Percentiles rank a stretch among this genome's conserved stretches.
phyloP scores from a whole-genome alignment of 202 grass and related monocot species.

The Miscanthus sacchariflorus region DNA sequence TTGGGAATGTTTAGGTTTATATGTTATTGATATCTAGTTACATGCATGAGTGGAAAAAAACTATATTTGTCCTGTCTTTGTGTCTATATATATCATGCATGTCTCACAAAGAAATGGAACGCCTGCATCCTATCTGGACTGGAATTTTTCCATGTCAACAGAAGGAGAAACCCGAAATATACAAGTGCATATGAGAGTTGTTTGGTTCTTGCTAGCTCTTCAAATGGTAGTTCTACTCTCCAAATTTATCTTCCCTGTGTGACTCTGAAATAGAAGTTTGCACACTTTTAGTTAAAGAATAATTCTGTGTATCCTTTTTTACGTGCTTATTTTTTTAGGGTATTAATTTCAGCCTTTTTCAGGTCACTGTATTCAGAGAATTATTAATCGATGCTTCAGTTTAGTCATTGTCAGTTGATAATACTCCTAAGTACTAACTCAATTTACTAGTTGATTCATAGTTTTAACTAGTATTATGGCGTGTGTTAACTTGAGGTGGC shows the following conservation, averaged over 20 bases:
- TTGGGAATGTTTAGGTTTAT: slow-evolving; percentile 16
- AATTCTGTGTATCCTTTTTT: not conserved
- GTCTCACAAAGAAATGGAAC: not conserved
- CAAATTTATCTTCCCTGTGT: not conserved
- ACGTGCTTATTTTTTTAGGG: not conserved
- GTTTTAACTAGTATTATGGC: not conserved
- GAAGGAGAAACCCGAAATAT: not conserved
- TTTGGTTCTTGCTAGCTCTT: not conserved
- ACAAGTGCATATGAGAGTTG: not conserved
- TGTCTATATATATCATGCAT: not conserved
- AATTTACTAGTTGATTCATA: not conserved
- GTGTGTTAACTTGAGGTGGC: not conserved
- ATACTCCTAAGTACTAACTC: not conserved
- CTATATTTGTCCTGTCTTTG: not conserved
- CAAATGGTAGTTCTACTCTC: not conserved
- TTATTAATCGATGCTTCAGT: slow-evolving; percentile 6
- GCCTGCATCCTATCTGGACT: not conserved
- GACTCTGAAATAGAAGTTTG: not conserved
- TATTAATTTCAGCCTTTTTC: not conserved
- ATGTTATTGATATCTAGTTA: not conserved
- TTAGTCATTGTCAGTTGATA: not conserved
- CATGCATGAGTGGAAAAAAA: not conserved
- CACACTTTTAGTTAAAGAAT: not conserved
- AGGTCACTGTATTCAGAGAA: not conserved
- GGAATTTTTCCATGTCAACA: not conserved